Base-by-base conservation (phyloP, 192 early-diverging fungal species). In the Endogone sp. region DNA sequence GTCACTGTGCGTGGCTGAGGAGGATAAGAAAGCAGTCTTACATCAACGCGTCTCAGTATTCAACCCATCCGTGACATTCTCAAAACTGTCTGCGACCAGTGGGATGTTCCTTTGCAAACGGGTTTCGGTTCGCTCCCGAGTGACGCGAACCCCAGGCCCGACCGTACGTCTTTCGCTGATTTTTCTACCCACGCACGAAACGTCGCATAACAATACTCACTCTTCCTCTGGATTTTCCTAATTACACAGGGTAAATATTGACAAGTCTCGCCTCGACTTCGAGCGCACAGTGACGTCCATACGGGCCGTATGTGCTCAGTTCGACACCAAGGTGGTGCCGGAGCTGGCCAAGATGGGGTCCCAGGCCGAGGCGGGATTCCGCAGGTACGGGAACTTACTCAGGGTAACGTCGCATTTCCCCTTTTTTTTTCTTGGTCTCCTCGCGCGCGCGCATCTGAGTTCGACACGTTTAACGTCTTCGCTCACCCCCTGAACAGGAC, bases 291-390 rank as follows among this genome's bases (percentile, higher is more conserved):
- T 73, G 16, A 65, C 62, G 25, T 24, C 59, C 20, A 66, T 78
- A 21, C 72, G 76, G 26, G 60, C 69, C 2, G 62, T 73, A n/a
- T 78, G 76, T 44, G 73, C 72, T 2, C 76, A 78, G 30, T 78
- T 78, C 65, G 76, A 78, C 30, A 68, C 59, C 1, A 71, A 78
- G 61, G 76, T 78, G 0, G 60, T 76, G 26, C 68, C 71, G 3
- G 76, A 78, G 67, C 66, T 73, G 6, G 71, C 72, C n/a, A n/a
- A n/a, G n/a, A n/a, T n/a, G n/a, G n/a, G n/a, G n/a, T n/a, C n/a
- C n/a, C n/a, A n/a, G 10, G 72, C 76, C 4, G 76, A 78, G 64
- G 68, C 71, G 16, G 65, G 69, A 10, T 73, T 78, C 65, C 64
- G 72, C 11, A 78, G 73, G 61, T 72, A 78, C 57, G 73, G 73